Base-by-base conservation (phyloP, 257 asterid genomes). In the Solanum dulcamara region DNA sequence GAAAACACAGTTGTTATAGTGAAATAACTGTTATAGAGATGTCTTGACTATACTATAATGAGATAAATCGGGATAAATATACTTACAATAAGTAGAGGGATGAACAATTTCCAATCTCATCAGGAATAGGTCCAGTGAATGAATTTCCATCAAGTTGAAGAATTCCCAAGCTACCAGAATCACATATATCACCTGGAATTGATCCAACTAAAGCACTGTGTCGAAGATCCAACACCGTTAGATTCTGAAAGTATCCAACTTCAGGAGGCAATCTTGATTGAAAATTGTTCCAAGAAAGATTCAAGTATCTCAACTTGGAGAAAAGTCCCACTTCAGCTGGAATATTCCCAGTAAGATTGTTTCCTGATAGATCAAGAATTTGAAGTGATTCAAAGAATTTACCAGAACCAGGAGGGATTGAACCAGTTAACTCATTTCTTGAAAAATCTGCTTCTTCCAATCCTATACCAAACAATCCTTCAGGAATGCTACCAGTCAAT, bases 141-240 rank as follows among this genome's bases (percentile, higher is more conserved):
- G 90, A 88, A 87, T 97, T 97, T 20, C 93, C 98, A 92, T 97
- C 99, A 48, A 97, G 96, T 85, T 97, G 99, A 84, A 97, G 96
- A 55, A 97, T 93, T 24, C 88, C 92, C 87, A 97, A 86, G 93
- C 93, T 94, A 68, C 96, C 95, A 11, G 99, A 95, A 57, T 91
- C 95, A 85, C 98, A 97, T 15, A 97, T 89, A 84, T 93, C 98
- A 24, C 89, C 92, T 0, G 99, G 99, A 81, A 97, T 92, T 1
- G 92, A 62, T 55, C 99, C 98, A 40, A 85, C 80, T 85, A 97
- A 70, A 4, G 90, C 92, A 68, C 92, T 90, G 79, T 64, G 86
- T 6, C 98, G 90, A 83, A 95, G 93, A 92, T 97, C 99, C 48
- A 97, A 86, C 57, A 93, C 95, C 4, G 90, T 86, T 22, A 97